These are phyloP conservation scores for Sanghuangporus sanghuang DNA, from an alignment of 1,284 basidiomycete species.

Conservation along the genomic window DNA sequence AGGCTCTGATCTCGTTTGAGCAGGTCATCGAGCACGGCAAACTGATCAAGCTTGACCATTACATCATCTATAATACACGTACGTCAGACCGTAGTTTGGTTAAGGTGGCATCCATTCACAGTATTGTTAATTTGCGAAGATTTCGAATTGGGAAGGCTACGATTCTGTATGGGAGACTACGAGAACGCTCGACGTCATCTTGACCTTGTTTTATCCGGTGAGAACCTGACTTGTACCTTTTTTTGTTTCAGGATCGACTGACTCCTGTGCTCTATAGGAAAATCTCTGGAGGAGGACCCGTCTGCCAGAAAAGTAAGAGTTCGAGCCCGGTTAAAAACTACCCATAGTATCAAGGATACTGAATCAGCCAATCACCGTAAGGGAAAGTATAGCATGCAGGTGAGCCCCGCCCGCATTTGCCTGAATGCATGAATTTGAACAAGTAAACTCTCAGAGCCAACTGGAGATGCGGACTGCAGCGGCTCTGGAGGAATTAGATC, in stretches of 20 bases:
- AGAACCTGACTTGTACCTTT: neutral
- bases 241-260: neutral
- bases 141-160: conserved; percentile 75
- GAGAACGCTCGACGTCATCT: conserved; percentile 59
- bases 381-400: conserved; percentile 34
- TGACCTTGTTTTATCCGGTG: conserved; percentile 53
- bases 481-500: conserved; percentile 11
- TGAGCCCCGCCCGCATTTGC: conserved; percentile 9
- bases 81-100: neutral
- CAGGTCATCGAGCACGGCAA: conserved; percentile 36
- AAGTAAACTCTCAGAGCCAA: conserved; percentile 3
- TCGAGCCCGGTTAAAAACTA: neutral
- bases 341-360: neutral
- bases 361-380: conserved; percentile 5
- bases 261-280: conserved; percentile 20
- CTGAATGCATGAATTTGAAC: neutral
- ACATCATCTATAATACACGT: conserved; percentile 34
- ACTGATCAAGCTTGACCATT: conserved; percentile 39
- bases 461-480: conserved; percentile 12
- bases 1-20: conserved; percentile 18
- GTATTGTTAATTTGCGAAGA: conserved; percentile 35
- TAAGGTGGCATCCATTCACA: neutral
- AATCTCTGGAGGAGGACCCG: conserved; percentile 52
- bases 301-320: conserved; percentile 36
- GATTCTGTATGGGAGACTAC: conserved; percentile 55